A percentile compares a stretch with the other conserved stretches of the same genome.
Conservation (phyloP, 1,284 basidiomycete genomes). For the Cryptococcus sp. region DNA sequence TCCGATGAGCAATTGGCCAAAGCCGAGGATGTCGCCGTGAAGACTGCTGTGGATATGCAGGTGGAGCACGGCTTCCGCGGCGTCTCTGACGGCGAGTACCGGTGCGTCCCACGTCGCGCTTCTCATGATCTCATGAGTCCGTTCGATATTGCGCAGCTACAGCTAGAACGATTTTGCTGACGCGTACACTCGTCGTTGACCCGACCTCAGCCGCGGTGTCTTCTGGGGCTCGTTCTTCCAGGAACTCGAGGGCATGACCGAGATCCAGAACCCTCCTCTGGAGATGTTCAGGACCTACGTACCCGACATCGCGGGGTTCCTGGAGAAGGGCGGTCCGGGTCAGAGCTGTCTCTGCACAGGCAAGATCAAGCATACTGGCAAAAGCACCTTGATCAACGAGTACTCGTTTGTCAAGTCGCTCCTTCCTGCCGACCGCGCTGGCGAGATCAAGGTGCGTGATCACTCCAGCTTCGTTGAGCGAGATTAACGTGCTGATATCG, state of each 20-base stretch:
- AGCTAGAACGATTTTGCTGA: neutral
- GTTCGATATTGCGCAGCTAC: neutral
- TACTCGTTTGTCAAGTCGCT: slow-evolving; percentile 44
- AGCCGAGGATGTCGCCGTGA: slow-evolving; percentile 51
- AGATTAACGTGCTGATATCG: neutral
- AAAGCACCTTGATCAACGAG: slow-evolving; percentile 45
- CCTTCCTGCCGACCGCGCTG: slow-evolving; percentile 24
- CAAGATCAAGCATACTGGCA: slow-evolving; percentile 41
- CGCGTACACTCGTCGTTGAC: neutral
- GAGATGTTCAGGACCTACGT: slow-evolving; percentile 38
- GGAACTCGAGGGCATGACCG: slow-evolving; percentile 68
- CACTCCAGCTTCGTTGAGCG: neutral
- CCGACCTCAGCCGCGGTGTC: slow-evolving; percentile 24
- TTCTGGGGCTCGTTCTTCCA: slow-evolving; percentile 62
- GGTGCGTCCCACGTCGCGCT: slow-evolving; percentile 7
- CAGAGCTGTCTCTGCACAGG: slow-evolving; percentile 34
- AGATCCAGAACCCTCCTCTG: slow-evolving; percentile 55
- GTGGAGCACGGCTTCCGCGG: slow-evolving; percentile 40
- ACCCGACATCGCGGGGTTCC: slow-evolving; percentile 29
- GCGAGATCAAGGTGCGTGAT: slow-evolving; percentile 9
- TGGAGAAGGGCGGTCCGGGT: slow-evolving; percentile 32
- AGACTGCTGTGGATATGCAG: slow-evolving; percentile 48
- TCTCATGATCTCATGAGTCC: neutral
- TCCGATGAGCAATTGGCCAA: slow-evolving; percentile 37
- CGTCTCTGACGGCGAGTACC: slow-evolving; percentile 54